Evolutionary conservation across 2,329 filamentous ascomycete species (phyloP), one percentile per base, ranked within the genome.

Genomic region (Pseudocercospora musae): DNA sequence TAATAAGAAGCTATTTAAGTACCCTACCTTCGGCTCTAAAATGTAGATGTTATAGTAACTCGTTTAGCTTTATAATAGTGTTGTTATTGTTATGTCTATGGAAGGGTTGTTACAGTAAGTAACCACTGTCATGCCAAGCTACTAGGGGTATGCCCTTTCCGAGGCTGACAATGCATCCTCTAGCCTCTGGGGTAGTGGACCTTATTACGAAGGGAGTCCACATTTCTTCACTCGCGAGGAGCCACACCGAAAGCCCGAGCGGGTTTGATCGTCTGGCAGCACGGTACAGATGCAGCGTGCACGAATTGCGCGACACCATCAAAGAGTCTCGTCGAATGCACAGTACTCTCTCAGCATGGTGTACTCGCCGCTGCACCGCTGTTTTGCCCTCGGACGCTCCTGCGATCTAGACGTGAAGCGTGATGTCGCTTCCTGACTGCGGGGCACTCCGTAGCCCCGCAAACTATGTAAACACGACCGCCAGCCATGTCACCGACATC

Each of bases 401-500:
- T 50, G 29, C 48, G 48, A 52, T 52, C 55, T 57, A 57, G 55
- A 57, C 54, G 15, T 52, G 25, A 52, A 18, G 10, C 48, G 23
- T 50, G 48, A 50, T 48, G 55, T 48, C 42, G 55, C 54, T 37
- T 46, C n/a, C 21, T 48, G 10, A 27, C 25, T 49, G 40, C 40
- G 55, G 20, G 37, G 23, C 33, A 18, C 21, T 18, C 31, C 9
- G 27, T n/a, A 49, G 54, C 58, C 50, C 58, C 58, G 58, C 58
- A 60, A 27, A 27, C 18, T 15, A 25, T 52, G 48, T 29, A 27
- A 27, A 52, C 48, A 48, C 10, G 44, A 48, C 56, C 46, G 60
- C 49, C 48, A 59, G 49, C 57, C 60, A 56, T 62, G 42, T 56
- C 50, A 23, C 60, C 60, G 60, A 62, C 25, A 62, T 50, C 60